Base-by-base conservation (phyloP, 371 early-diverging fungal genomes). In the Mortierella sp. region DNA sequence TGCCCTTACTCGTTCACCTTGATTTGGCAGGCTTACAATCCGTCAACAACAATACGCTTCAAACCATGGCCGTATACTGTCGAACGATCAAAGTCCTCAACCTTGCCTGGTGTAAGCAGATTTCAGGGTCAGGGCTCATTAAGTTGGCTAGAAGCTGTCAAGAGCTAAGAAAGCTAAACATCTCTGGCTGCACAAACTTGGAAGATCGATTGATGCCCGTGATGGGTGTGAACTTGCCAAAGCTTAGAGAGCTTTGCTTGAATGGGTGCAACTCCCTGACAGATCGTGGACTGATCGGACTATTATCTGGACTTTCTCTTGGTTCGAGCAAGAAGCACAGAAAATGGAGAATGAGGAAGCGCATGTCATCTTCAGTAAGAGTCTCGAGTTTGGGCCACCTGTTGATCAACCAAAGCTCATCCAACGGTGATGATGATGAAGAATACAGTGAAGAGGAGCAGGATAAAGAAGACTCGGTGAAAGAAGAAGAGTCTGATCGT, bases 81-180 rank as follows among this genome's bases (percentile, higher is more conserved):
- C 77, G 76, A 0, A 69, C 76, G 21, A 67, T 90, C 4, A 84
- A 86, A 45, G 75, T 73, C 43, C 77, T 90, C 4, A 88, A 89
- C 50, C 41, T 90, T 10, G 85, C 84, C 13, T 89, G 89, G 88
- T 90, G 90, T 61, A 78, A 85, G 9, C 86, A 89, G 50, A 85
- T 90, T 61, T 86, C 87, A 7, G 88, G 88, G 0, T 59, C 72
- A 1, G 90, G 88, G 6, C 62, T 88, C 1, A 72, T 75, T 10
- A 70, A 84, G 4, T 40, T 88, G 21, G 74, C 85, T 0, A 63
- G 74, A 36, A 72, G 83, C 36, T 87, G 87, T 69, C 84, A 74
- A 8, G 64, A 69, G 13, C 70, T 90, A 7, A 74, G 72, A 4
- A 71, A 86, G 58, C 48, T 90, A 8, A 87, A 85, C 53, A 58